Base-by-base conservation (phyloP, 2,329 filamentous ascomycete species). In the Claviceps pusilla region DNA sequence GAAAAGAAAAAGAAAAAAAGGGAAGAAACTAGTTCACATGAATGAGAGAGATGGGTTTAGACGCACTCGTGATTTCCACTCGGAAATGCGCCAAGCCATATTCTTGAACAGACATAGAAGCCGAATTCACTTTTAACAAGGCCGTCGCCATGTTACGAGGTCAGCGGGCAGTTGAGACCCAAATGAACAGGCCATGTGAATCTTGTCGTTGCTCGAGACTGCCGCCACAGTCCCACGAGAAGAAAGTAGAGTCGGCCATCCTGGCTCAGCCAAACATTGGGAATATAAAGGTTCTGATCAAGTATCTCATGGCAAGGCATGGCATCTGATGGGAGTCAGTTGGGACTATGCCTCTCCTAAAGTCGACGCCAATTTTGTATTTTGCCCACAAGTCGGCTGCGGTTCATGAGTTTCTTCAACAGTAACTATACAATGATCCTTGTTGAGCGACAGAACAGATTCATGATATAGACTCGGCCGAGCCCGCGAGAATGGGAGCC, bases 171-270 rank as follows among this genome's bases (percentile, higher is more conserved):
- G 37, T 51, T 52, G 51, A 28, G 31, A 51, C 50, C 46, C 39
- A 57, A 53, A 51, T 9, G n/a, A 42, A 43, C 19, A 53, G 39
- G 55, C 46, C 50, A 42, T 41, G 19, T 54, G 28, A 11, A 19
- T 47, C n/a, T 49, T 55, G 31, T 46, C 51, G 51, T 54, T 46
- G 47, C 56, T 56, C 56, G 51, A 54, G 46, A 48, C 35, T 16
- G 39, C 54, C 48, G 54, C 54, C 56, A 56, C 56, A 51, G 56
- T 54, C 51, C 49, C 56, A 55, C 55, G 51, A 56, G 51, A 43
- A 39, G 29, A 39, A 39, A 24, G n/a, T 41, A 46, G 42, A 41
- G 24, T 51, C 41, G 50, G 37, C 39, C 7, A 28, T 42, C 51
- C 43, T 35, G 41, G 3, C 24, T 39, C 47, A 28, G 4, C 37